Base-by-base conservation (phyloP, 2,329 filamentous ascomycete species). In the Daldinia sp. region DNA sequence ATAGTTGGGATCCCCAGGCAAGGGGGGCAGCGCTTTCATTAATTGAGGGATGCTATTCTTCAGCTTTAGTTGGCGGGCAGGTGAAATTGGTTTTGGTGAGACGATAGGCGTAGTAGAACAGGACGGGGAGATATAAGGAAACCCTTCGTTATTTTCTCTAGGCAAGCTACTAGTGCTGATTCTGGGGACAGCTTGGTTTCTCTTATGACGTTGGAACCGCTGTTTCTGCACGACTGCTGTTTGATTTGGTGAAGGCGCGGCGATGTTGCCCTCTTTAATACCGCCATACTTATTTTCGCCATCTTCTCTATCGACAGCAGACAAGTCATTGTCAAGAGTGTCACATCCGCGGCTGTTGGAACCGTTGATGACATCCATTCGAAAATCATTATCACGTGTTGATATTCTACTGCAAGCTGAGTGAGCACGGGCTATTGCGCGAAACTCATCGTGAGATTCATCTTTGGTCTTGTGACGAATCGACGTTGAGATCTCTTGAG, bases 21-120 rank as follows among this genome's bases (percentile, higher is more conserved):
- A 70, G 13, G 82, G 78, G 13, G 85, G 85, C 46, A 87, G 71
- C 23, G 82, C 81, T 73, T 87, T 87, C 84, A 87, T 87, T 13
- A 87, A 76, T 44, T 82, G 81, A 6, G 85, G 83, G 58, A 85
- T 83, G 68, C 83, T 86, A 68, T 83, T 84, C 64, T 83, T 84
- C 42, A 84, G 77, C 58, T 79, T 82, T 18, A 85, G 78, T 68
- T 82, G 79, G 30, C 80, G 79, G 37, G 77, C 78, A 37, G 84
- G 82, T 15, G 84, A 87, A 3, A 86, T 82, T 13, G 84, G 84
- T 51, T 83, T 80, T n/a, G 84, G 84, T 3, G 82, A 82, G 37
- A 85, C 69, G 39, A 85, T 81, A 12, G 78, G 74, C 33, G 77
- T 74, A 10, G 72, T 72, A 28, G 76, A 78, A 62, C 77, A 78